These are phyloP conservation scores for Lachancea kluyveri DNA, from an alignment of 805 yeast genomes.

Conservation along the genomic window DNA sequence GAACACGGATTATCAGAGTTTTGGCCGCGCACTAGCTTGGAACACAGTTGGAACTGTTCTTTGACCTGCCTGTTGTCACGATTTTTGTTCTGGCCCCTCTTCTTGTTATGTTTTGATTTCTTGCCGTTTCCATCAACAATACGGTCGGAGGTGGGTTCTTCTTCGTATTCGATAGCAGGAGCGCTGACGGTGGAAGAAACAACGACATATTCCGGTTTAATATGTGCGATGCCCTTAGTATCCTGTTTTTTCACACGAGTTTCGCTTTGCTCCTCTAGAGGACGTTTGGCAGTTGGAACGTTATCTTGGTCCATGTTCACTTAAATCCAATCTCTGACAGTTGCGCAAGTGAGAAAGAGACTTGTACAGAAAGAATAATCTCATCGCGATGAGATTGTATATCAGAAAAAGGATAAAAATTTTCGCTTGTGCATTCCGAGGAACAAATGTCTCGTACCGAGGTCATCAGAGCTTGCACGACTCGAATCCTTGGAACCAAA, in stretches of 20 bases:
- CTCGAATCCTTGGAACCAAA: too few species aligned
- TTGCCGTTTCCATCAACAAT: slow-evolving; percentile 35
- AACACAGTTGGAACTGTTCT: slow-evolving; percentile 62
- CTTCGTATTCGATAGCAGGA: slow-evolving; percentile 37
- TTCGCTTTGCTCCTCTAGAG: slow-evolving; percentile 12
- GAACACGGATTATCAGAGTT: slow-evolving; percentile 42
- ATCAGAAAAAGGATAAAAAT: too few species aligned
- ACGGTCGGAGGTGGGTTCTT: slow-evolving; percentile 37
- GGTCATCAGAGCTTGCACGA: too few species aligned
- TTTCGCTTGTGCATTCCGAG: too few species aligned
- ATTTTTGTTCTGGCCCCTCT: slow-evolving; percentile 77
- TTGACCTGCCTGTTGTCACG: slow-evolving; percentile 67
- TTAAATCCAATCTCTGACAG: too few species aligned
- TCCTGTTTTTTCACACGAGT: slow-evolving; percentile 19
- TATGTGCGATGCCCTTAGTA: slow-evolving; percentile 64
- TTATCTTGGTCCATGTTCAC: too few species aligned
- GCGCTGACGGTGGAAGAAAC: slow-evolving; percentile 17
- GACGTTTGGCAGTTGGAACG: too few species aligned
- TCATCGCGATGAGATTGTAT: too few species aligned
- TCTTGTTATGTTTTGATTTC: slow-evolving; percentile 40
- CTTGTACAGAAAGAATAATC: too few species aligned
- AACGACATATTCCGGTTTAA: slow-evolving; percentile 65
- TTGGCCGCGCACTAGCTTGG: slow-evolving; percentile 49
- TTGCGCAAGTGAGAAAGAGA: too few species aligned
- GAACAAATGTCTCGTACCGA: too few species aligned